phyloP scores from a whole-genome alignment of 805 yeast genomes.

The Isabelozyma heimii region DNA sequence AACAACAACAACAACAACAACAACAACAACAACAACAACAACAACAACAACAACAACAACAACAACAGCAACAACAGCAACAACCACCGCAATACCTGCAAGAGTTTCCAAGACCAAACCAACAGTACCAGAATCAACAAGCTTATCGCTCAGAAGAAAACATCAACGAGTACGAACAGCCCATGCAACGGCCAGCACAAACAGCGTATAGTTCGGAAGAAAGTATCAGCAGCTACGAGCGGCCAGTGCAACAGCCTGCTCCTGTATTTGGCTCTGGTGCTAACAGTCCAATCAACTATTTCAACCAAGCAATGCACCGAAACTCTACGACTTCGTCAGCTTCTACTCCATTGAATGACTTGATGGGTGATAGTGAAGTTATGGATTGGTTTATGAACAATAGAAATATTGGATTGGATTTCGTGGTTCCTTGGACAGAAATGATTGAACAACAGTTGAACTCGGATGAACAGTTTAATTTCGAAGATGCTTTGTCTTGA shows the following conservation, averaged over 20 bases:
- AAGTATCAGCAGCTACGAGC: too few relatives aligned
- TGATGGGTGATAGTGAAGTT: constrained; percentile 38
- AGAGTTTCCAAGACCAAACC: background rate
- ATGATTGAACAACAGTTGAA: constrained; percentile 67
- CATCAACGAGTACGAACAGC: too few relatives aligned
- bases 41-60: background rate
- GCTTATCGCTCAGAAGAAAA: background rate
- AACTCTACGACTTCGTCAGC: background rate
- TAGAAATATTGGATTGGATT: constrained; percentile 39
- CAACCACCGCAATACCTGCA: background rate
- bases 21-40: too few relatives aligned
- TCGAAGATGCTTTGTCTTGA: constrained; percentile 16
- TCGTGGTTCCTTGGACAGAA: constrained; percentile 75
- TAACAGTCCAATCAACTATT: background rate
- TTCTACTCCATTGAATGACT: constrained; percentile 14
- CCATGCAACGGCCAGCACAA: background rate
- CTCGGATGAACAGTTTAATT: constrained; percentile 29
- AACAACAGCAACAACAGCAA: background rate
- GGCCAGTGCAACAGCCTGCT: too few relatives aligned
- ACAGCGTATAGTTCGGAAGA: background rate
- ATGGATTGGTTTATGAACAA: constrained; percentile 44
- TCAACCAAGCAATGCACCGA: constrained; percentile 6
- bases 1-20: too few relatives aligned
- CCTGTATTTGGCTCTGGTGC: background rate
- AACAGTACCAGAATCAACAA: background rate